Conservation (phyloP, 768 basidiomycete species). For the Trametes maxima region DNA sequence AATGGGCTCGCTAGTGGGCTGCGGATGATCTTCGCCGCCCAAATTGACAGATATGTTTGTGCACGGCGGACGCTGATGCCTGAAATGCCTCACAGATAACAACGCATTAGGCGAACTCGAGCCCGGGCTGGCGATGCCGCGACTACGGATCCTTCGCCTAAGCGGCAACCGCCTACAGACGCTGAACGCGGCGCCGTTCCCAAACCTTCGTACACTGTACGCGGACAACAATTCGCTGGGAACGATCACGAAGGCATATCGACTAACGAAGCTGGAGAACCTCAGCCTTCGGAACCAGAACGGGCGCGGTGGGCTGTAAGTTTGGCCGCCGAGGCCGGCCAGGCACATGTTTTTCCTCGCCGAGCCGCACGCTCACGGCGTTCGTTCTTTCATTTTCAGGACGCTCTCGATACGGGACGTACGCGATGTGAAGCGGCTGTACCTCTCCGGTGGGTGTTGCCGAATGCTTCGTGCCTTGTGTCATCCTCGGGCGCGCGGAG, state of each 20-base stretch:
- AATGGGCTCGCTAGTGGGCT: neutral
- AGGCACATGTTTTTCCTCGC: constrained; percentile 13
- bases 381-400: constrained; percentile 30
- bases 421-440: constrained; percentile 90
- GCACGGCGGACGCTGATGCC: constrained; percentile 12
- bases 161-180: constrained; percentile 77
- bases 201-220: constrained; percentile 86
- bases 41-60: constrained; percentile 11
- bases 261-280: constrained; percentile 78
- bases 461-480: constrained; percentile 7
- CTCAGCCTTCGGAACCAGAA: constrained; percentile 90
- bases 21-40: constrained; percentile 7
- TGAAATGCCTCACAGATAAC: constrained; percentile 52
- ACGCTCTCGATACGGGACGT: constrained; percentile 61
- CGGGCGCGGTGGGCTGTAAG: constrained; percentile 68
- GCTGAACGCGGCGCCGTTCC: constrained; percentile 62
- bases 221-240: constrained; percentile 80
- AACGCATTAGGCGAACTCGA: constrained; percentile 65
- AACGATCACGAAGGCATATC: constrained; percentile 53
- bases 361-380: constrained; percentile 5
- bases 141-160: constrained; percentile 80
- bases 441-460: constrained; percentile 79
- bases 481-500: constrained; percentile 9
- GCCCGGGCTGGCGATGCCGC: constrained; percentile 57
- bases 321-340: constrained; percentile 28